These are phyloP conservation scores for Cryptococcus sp. DNA, from an alignment of 1,284 basidiomycete species.

Conservation along the genomic window DNA sequence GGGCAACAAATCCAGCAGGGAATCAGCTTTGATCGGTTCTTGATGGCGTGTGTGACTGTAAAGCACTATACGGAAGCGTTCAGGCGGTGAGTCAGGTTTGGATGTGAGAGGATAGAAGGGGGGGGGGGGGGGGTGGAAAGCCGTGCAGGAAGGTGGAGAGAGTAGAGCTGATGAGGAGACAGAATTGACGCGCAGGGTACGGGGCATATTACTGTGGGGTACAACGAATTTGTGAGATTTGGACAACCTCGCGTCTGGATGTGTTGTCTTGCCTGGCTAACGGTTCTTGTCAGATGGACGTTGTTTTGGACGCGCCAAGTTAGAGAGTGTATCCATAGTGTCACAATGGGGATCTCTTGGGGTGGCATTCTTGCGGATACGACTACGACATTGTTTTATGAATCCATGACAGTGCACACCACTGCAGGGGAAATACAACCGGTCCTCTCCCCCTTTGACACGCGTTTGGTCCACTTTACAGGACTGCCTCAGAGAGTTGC, in stretches of 20 bases:
- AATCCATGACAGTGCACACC: no score
- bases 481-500: constrained; percentile 34
- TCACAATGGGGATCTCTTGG: not conserved
- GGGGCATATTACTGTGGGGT: constrained; percentile 44
- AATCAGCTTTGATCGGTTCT: constrained; percentile 50
- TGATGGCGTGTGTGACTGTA: constrained; percentile 52
- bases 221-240: constrained; percentile 44
- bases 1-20: constrained; percentile 28
- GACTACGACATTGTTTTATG: not conserved
- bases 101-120: no score
- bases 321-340: constrained; percentile 2
- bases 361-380: not conserved
- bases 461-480: no score
- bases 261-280: not conserved
- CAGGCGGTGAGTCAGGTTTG: constrained; percentile 28
- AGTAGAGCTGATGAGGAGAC: not conserved
- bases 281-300: constrained; percentile 34
- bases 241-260: not conserved
- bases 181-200: constrained; percentile 36
- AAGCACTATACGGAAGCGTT: constrained; percentile 51
- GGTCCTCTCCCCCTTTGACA: no score
- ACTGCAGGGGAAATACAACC: no score
- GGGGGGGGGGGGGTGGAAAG: no score
- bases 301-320: constrained; percentile 42
- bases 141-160: not conserved